Base-by-base conservation (phyloP, 139 green algal species). In the Tetradesmus lagerheimii region DNA sequence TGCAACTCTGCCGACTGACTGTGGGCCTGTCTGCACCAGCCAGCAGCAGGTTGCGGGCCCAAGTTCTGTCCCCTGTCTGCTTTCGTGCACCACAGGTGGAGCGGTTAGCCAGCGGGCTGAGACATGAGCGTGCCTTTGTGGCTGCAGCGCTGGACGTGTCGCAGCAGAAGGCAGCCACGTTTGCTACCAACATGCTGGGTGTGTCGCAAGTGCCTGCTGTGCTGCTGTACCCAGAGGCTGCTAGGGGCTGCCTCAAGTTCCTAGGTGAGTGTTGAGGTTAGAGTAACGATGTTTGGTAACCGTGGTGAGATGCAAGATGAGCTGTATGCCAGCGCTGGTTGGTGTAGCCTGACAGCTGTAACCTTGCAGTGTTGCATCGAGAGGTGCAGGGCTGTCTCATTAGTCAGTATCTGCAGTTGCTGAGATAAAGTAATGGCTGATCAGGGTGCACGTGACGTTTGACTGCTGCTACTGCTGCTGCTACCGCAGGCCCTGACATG, bases 151-250 rank as follows among this genome's bases (percentile, higher is more conserved):
- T 90, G 86, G 86, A 90, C 57, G 62, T 35, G 20, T 85, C 76
- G 0, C 18, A 43, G 18, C 23, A 35, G 6, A n/a, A 38, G 16
- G 76, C 75, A 6, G 76, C 86, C 20, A 15, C 41, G 23, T 90
- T 86, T 86, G 86, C 76, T 18, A n/a, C 47, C 50, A 83, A 66
- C 75, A 90, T 90, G 41, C 71, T 90, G 35, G 76, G 34, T 4
- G 76, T 90, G 14, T 15, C 9, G 11, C 37, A 23, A 4, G 50
- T 90, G 25, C 86, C 86, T 23, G 76, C 86, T 43, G 86, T 90
- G 76, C 86, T 90, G 76, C 76, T 90, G 53, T 90, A 90, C 34
- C 86, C 86, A 20, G 86, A 90, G 50, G 86, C 76, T 29, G 76
- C 86, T 20, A 34, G 50, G 34, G 86, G 86, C 50, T 90, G 62